phyloP scores from a whole-genome alignment of 2,329 filamentous ascomycete genomes.

The Epichloe hybrida region DNA sequence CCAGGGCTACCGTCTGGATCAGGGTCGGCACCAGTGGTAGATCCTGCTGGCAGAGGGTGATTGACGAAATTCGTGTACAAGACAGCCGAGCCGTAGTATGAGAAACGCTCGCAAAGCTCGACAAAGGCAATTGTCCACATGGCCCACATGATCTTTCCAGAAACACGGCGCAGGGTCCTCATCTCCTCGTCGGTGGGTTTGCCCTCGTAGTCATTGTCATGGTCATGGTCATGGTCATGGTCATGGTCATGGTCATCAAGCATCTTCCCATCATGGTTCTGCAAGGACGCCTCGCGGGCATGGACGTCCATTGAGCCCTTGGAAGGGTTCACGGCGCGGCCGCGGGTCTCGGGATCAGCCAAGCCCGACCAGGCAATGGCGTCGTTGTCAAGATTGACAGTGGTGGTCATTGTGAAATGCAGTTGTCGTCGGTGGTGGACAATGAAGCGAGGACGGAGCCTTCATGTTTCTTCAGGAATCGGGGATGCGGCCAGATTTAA shows the following conservation, averaged over 20 bases:
- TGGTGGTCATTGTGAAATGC: conserved; percentile 19
- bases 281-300: conserved; percentile 8
- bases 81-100: conserved; percentile 59
- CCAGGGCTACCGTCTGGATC: conserved; percentile 26
- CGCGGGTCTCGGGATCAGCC: conserved; percentile 17
- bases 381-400: conserved; percentile 22
- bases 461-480: too few relatives aligned
- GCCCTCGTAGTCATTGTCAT: conserved; percentile 18
- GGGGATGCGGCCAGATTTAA: too few relatives aligned
- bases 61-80: conserved; percentile 57
- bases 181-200: conserved; percentile 49
- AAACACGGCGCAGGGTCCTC: conserved; percentile 46
- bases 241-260: conserved; percentile 12
- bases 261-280: conserved; percentile 10
- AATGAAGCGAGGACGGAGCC: too few relatives aligned
- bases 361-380: conserved; percentile 21
- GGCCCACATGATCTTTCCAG: conserved; percentile 49
- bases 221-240: too few relatives aligned
- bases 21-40: conserved; percentile 36
- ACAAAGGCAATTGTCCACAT: conserved; percentile 60
- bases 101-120: conserved; percentile 65
- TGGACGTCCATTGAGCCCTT: conserved; percentile 16
- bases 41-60: conserved; percentile 37
- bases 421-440: too few relatives aligned
- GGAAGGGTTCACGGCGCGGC: conserved; percentile 13